Conservation (phyloP, 202 grass and related monocot species). For the Eragrostis tef region DNA sequence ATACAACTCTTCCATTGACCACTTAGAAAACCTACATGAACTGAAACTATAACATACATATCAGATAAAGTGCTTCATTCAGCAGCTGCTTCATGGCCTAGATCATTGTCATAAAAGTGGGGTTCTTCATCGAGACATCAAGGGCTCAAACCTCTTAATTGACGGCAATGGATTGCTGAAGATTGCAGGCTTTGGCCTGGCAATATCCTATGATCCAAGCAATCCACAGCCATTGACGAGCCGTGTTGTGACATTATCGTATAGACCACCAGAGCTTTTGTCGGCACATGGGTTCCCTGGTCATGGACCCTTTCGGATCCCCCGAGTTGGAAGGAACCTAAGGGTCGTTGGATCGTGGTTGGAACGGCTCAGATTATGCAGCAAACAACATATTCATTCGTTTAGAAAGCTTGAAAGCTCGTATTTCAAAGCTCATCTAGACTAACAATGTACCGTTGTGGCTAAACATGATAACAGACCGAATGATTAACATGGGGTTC, state of each 20-base stretch:
- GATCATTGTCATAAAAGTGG: conserved; percentile 83
- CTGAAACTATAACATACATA: conserved; percentile 29
- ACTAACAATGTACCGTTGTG: too few relatives aligned
- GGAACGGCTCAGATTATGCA: too few relatives aligned
- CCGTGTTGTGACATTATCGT: conserved; percentile 89
- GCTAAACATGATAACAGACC: too few relatives aligned
- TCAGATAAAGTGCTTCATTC: conserved; percentile 83
- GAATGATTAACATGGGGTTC: too few relatives aligned
- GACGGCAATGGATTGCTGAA: conserved; percentile 67
- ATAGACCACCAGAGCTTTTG: conserved; percentile 84
- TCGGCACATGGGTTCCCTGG: too few relatives aligned
- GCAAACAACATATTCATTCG: too few relatives aligned
- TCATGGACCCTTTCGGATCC: too few relatives aligned
- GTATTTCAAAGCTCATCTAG: too few relatives aligned
- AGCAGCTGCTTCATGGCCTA: conserved; percentile 79
- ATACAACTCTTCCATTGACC: conserved; percentile 34
- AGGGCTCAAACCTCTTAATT: conserved; percentile 85
- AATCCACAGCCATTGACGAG: conserved; percentile 71
- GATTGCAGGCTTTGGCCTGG: conserved; percentile 88
- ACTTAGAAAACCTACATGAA: conserved; percentile 31
- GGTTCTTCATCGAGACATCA: conserved; percentile 89
- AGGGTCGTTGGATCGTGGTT: too few relatives aligned
- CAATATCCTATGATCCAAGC: conserved; percentile 69
- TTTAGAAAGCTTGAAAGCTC: too few relatives aligned
- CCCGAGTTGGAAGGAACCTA: too few relatives aligned